Base-by-base conservation (phyloP, 2,329 filamentous ascomycete species). In the Fusarium setosum region DNA sequence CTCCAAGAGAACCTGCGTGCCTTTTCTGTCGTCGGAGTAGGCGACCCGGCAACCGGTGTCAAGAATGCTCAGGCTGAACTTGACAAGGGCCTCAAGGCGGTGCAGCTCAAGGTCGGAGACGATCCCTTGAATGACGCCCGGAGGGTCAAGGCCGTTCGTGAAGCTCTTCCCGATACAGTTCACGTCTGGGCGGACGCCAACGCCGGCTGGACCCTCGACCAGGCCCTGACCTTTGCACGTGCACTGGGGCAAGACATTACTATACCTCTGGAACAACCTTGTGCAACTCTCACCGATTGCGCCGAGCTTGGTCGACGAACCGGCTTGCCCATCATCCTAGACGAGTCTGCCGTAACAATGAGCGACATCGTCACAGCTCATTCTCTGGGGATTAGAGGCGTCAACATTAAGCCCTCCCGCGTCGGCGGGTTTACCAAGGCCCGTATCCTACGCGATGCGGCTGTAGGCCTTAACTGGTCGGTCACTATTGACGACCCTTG, bases 361-460 rank as follows among this genome's bases (percentile, higher is more conserved):
- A 21, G 12, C 9, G 56, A 59, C 13, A 26, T 59, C 17, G n/a
- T 59, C 15, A 20, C 32, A 2, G 56, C 56, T 6, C 56, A 59
- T 15, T 23, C 56, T 3, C 18, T 5, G 5, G 56, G 56, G 3
- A 42, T 59, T 18, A 24, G 49, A 12, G 56, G 49, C 8, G 32
- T 59, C 20, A 55, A 59, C 35, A 54, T 59, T 13, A 59, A 59
- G 34, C 17, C 56, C 9, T 59, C 49, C 2, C 41, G 56, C 5
- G 56, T 59, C 10, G 56, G 56, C 3, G 56, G 56, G 4, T 41
- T 55, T 26, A 54, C 49, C 12, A 54, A 55, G 17, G 56, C 56
- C 10, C 56, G 56, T 7, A 24, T 32, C n/a, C 21, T 59, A 10
- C 56, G 56, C 17, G 56, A 59, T 21, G 44, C 35, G 6, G 56